These are phyloP conservation scores for Sporormia fimetaria DNA, from an alignment of 495 filamentous ascomycete species.

Conservation along the genomic window DNA sequence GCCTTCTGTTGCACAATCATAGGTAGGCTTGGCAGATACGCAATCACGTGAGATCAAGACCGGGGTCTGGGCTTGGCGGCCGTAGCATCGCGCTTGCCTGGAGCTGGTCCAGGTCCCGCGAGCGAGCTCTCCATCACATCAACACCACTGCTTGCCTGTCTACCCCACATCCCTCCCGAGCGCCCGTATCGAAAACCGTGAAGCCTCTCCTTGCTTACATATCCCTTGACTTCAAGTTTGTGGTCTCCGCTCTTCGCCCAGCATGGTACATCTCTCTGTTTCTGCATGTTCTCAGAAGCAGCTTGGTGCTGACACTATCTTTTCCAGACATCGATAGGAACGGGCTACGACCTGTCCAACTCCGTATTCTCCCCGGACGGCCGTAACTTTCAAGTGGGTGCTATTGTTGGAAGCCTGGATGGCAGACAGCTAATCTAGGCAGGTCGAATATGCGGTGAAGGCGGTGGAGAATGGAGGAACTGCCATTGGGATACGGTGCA, in stretches of 20 bases:
- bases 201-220: background rate
- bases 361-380: slow-evolving; percentile 98
- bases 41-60: too few relatives aligned
- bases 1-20: too few relatives aligned
- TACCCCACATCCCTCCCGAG: slow-evolving; percentile 1
- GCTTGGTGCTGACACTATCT: slow-evolving; percentile 15
- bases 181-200: background rate
- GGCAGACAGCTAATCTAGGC: background rate
- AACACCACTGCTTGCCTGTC: slow-evolving; percentile 12
- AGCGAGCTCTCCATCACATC: too few relatives aligned
- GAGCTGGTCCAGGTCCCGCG: too few relatives aligned
- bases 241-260: slow-evolving; percentile 4
- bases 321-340: slow-evolving; percentile 90
- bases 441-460: slow-evolving; percentile 97
- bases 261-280: slow-evolving; percentile 22
- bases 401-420: background rate
- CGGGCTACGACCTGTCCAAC: slow-evolving; percentile 97
- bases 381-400: slow-evolving; percentile 79
- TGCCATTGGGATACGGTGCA: slow-evolving; percentile 90
- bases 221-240: background rate
- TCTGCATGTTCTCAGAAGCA: slow-evolving; percentile 1
- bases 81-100: too few relatives aligned
- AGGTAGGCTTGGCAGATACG: too few relatives aligned
- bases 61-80: too few relatives aligned
- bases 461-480: slow-evolving; percentile 98